Base-by-base conservation (phyloP, 2,329 filamentous ascomycete genomes). In the Pseudogymnoascus sp. region DNA sequence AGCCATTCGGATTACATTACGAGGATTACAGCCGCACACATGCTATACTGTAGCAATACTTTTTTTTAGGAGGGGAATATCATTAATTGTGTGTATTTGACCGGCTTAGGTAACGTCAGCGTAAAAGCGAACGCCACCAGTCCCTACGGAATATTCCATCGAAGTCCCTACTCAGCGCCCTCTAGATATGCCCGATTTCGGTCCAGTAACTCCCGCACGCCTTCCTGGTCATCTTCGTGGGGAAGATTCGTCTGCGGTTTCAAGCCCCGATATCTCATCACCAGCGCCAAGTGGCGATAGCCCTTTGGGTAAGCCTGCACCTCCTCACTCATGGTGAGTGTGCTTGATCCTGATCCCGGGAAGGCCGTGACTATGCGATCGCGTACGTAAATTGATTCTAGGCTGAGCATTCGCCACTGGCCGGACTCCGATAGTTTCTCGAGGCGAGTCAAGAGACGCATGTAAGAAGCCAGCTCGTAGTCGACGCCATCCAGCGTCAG, bases 391-490 rank as follows among this genome's bases (percentile, higher is more conserved):
- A 49, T 49, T 7, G 43, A 49, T 28, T 49, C 43, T 14, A 49
- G 14, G 43, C 43, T 49, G 18, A 49, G 43, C 43, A 49, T 49
- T 23, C 21, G 23, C 43, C 43, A 49, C 23, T 49, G 43, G 23
- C 23, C 23, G 14, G 43, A 49, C 12, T 49, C 43, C 12, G 43
- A 21, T 2, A 43, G 40, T 8, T 49, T 49, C 23, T 49, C 23
- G 23, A 49, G 43, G 43, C 43, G 43, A 49, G 43, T 28, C 23
- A 49, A 12, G 43, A 49, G 43, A 3, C 43, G 43, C 43, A 49
- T 49, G 43, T 49, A 49, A 28, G 43, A 49, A 8, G 43, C 43
- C 23, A 49, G 43, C 43, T 49, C 43, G 43, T 49, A 49, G 21
- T 49, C 43, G 23, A 49, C 43, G 23, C 23, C 43, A 14, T 49